Evolutionary conservation across 1,139 yeast species (phyloP).

Genomic region (Pichia sp.): DNA sequence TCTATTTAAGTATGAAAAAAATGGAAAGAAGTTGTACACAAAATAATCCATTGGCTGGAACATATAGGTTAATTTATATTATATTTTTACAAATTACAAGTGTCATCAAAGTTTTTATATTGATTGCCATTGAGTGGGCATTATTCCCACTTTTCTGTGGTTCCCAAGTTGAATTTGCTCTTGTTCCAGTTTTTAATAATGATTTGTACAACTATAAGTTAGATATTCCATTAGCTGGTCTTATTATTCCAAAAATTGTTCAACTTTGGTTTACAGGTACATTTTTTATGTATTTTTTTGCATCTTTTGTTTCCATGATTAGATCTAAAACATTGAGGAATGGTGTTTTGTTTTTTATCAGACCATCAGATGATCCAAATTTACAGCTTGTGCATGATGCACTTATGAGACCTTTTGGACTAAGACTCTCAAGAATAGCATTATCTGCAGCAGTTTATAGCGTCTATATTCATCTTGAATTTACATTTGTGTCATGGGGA

Average conservation of each 20-base stretch:
- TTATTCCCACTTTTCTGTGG: slow-evolving; percentile 90
- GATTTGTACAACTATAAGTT: slow-evolving; percentile 13
- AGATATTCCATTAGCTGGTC: slow-evolving; percentile 10
- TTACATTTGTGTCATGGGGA: slow-evolving; percentile 56
- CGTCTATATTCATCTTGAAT: slow-evolving; percentile 63
- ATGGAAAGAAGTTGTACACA: slow-evolving; percentile 30
- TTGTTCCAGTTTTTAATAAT: slow-evolving; percentile 45
- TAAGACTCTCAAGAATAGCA: slow-evolving; percentile 69
- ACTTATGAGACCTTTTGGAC: slow-evolving; percentile 61
- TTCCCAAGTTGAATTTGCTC: slow-evolving; percentile 60
- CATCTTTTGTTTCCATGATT: slow-evolving; percentile 80
- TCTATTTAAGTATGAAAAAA: slow-evolving; percentile 35
- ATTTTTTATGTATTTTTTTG: slow-evolving; percentile 78
- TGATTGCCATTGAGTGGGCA: slow-evolving; percentile 74
- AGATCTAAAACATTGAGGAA: slow-evolving; percentile 69
- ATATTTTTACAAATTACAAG: slow-evolving; percentile 49
- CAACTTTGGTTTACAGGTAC: slow-evolving; percentile 73
- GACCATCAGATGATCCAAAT: slow-evolving; percentile 93
- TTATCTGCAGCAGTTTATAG: slow-evolving; percentile 76
- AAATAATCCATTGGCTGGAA: slow-evolving; percentile 42
- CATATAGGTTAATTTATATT: slow-evolving; percentile 44
- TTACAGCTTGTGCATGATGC: slow-evolving; percentile 88
- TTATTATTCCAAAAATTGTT: slow-evolving; percentile 1
- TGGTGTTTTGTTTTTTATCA: slow-evolving; percentile 84
- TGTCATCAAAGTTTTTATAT: slow-evolving; percentile 65